A percentile compares a stretch with the other conserved stretches of the same genome.
Evolutionary conservation across 768 basidiomycete genomes (phyloP).

Genomic region (Termitomyces sp.): DNA sequence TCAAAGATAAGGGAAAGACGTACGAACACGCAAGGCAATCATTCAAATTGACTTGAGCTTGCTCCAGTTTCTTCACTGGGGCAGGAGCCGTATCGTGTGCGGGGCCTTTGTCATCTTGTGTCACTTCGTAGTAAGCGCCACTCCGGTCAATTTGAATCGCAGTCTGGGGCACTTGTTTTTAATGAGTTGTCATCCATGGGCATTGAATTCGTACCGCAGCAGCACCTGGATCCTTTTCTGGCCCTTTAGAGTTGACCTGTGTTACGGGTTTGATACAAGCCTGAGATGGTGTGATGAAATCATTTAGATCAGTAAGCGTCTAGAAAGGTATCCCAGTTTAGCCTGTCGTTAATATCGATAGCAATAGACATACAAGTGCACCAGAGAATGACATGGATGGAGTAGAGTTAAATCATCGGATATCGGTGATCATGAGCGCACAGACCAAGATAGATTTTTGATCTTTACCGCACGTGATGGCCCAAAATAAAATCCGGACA

Average conservation of each 20-base stretch:
- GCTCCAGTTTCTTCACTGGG: slow-evolving; percentile 67
- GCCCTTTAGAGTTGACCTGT: slow-evolving; percentile 33
- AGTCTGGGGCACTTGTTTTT: slow-evolving; percentile 50
- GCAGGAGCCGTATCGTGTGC: slow-evolving; percentile 10
- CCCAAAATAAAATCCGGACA: background rate
- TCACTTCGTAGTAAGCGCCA: slow-evolving; percentile 88
- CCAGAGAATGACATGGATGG: slow-evolving; percentile 82
- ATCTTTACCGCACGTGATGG: background rate
- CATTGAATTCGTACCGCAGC: slow-evolving; percentile 31
- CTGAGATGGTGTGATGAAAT: slow-evolving; percentile 95
- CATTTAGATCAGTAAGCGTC: slow-evolving; percentile 94
- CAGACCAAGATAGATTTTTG: no score
- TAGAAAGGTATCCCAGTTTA: slow-evolving; percentile 26
- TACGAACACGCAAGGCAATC: slow-evolving; percentile 99
- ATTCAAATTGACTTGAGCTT: slow-evolving; percentile 94
- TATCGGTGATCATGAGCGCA: no score
- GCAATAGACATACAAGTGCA: slow-evolving; percentile 58
- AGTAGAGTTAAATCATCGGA: background rate
- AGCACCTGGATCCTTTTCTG: slow-evolving; percentile 32
- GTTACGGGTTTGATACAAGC: slow-evolving; percentile 95
- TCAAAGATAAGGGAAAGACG: slow-evolving; percentile 24
- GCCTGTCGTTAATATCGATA: background rate
- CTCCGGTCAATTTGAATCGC: slow-evolving; percentile 86
- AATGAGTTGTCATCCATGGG: background rate
- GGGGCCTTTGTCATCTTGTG: slow-evolving; percentile 26